A percentile compares a stretch with the other conserved stretches of the same genome.
phyloP scores from a whole-genome alignment of 2,329 filamentous ascomycete genomes.

The Chaetomiaceae sp. region DNA sequence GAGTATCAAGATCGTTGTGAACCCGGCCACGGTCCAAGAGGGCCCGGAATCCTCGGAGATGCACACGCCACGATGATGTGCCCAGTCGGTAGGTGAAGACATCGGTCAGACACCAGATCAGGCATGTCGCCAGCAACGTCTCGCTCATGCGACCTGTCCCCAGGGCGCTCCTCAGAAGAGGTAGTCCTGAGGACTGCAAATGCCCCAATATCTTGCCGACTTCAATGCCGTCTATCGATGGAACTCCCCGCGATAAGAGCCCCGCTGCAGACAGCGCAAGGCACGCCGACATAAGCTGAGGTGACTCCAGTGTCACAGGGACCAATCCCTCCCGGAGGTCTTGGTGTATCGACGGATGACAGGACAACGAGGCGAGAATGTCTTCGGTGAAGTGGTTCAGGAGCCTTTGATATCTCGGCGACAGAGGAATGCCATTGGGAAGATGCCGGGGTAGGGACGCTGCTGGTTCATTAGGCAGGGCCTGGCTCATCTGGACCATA shows the following conservation, averaged over 20 bases:
- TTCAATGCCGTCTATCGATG: conserved; percentile 16
- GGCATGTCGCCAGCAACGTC: conserved; percentile 19
- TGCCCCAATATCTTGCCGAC: conserved; percentile 17
- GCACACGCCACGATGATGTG: conserved; percentile 21
- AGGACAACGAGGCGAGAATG: conserved; percentile 23
- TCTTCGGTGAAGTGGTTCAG: conserved; percentile 19
- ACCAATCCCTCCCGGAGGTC: conserved; percentile 20
- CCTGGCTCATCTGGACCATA: too few species aligned
- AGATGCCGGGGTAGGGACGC: conserved; percentile 13
- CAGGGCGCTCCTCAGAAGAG: conserved; percentile 15
- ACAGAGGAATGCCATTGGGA: conserved; percentile 20
- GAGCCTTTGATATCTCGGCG: conserved; percentile 20
- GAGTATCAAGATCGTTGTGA: conserved; percentile 6
- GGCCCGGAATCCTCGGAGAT: conserved; percentile 20
- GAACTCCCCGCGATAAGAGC: conserved; percentile 19
- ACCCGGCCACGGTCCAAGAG: conserved; percentile 15
- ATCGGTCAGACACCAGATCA: conserved; percentile 23
- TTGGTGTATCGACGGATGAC: conserved; percentile 21
- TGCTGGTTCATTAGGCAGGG: background rate
- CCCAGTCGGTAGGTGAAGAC: conserved; percentile 21
- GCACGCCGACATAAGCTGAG: conserved; percentile 22
- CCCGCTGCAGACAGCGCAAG: conserved; percentile 23
- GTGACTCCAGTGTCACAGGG: conserved; percentile 19
- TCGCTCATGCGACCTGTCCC: conserved; percentile 13
- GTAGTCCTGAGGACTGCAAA: conserved; percentile 18